These are phyloP conservation scores for Daldinia loculata DNA, from an alignment of 495 filamentous ascomycete genomes.

Conservation along the genomic window DNA sequence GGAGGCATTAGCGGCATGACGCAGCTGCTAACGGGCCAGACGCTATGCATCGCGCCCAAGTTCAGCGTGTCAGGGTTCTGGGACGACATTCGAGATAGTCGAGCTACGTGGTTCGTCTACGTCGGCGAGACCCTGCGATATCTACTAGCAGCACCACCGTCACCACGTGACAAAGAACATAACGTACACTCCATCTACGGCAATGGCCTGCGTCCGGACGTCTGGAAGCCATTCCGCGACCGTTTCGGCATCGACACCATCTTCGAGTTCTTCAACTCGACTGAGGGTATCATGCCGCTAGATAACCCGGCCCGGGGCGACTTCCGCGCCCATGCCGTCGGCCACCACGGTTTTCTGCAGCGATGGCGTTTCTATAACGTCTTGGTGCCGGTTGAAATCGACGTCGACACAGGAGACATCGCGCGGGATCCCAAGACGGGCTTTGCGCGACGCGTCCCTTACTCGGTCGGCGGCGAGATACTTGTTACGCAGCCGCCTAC, in stretches of 20 bases:
- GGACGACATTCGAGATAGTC: conserved; percentile 73
- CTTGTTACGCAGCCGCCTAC: conserved; percentile 67
- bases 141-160: conserved; percentile 72
- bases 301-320: conserved; percentile 67
- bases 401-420: conserved; percentile 71
- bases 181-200: conserved; percentile 74
- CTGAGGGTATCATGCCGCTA: conserved; percentile 68
- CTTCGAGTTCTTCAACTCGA: conserved; percentile 72
- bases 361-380: conserved; percentile 59
- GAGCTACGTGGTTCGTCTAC: conserved; percentile 77
- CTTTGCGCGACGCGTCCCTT: conserved; percentile 68
- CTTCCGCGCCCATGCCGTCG: conserved; percentile 69
- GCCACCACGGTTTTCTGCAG: conserved; percentile 72
- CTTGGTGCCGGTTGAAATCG: conserved; percentile 73
- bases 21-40: conserved; percentile 64
- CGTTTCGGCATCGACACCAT: conserved; percentile 68
- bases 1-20: conserved; percentile 65
- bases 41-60: conserved; percentile 72
- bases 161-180: conserved; percentile 70
- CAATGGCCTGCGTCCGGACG: conserved; percentile 80
- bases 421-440: conserved; percentile 70
- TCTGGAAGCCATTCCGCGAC: conserved; percentile 74
- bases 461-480: conserved; percentile 78
- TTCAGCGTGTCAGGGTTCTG: conserved; percentile 80
- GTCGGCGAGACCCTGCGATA: conserved; percentile 86